A percentile compares a stretch with the other conserved stretches of the same genome.
These are phyloP conservation scores for Raphidocelis subcapitata DNA, from an alignment of 139 green algal species.

Conservation along the genomic window DNA sequence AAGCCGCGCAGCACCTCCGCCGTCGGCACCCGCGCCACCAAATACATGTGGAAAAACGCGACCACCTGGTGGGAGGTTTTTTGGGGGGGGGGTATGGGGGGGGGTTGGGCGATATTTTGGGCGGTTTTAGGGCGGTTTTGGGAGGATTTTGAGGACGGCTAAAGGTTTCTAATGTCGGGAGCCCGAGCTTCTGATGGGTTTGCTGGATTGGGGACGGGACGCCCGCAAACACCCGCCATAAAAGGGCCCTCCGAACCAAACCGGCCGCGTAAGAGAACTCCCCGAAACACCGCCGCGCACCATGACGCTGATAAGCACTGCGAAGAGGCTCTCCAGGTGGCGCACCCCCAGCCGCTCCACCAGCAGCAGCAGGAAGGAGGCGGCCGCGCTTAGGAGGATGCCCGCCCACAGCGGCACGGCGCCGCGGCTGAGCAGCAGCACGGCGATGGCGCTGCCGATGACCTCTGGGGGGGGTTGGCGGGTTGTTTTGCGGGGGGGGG, in stretches of 20 bases:
- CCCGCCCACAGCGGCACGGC: slow-evolving; percentile 67
- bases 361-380: slow-evolving; percentile 63
- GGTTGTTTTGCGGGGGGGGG: neutral
- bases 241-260: neutral
- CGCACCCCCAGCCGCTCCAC: slow-evolving; percentile 63
- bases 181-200: no score
- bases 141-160: neutral
- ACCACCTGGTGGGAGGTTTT: no score
- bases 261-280: neutral
- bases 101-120: no score
- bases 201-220: no score
- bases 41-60: slow-evolving; percentile 36
- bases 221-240: neutral
- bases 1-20: slow-evolving; percentile 55
- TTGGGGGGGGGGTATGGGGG: no score
- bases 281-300: slow-evolving; percentile 29
- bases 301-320: slow-evolving; percentile 63
- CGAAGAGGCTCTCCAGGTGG: slow-evolving; percentile 80
- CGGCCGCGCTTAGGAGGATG: slow-evolving; percentile 41
- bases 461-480: slow-evolving; percentile 44
- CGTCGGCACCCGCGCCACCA: slow-evolving; percentile 30
- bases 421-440: slow-evolving; percentile 70
- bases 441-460: slow-evolving; percentile 77
- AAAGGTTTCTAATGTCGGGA: no score
- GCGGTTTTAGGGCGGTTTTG: no score